A percentile compares a stretch with the other conserved stretches of the same genome.
These are phyloP conservation scores for Stygiomarasmius scandens DNA, from an alignment of 1,284 basidiomycete species.

Conservation along the genomic window DNA sequence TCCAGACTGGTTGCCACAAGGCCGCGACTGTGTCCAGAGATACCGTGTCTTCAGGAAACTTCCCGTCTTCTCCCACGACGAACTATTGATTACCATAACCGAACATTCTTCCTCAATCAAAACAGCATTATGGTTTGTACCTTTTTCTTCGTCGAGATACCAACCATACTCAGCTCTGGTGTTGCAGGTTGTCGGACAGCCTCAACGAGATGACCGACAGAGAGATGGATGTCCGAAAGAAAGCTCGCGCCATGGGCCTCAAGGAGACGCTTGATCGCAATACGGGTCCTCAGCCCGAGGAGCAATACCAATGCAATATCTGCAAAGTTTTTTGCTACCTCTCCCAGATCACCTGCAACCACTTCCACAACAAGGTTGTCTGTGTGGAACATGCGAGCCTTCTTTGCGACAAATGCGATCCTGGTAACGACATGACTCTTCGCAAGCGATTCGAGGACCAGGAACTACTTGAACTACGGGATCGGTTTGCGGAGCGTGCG, in stretches of 20 bases:
- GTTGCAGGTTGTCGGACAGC: constrained; percentile 77
- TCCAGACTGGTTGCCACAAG: constrained; percentile 92
- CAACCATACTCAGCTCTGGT: constrained; percentile 18
- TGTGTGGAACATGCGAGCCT: constrained; percentile 86
- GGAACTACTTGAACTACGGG: constrained; percentile 71
- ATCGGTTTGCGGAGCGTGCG: constrained; percentile 72
- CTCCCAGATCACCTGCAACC: constrained; percentile 85
- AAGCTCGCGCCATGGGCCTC: constrained; percentile 60
- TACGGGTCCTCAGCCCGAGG: constrained; percentile 81
- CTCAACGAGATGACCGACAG: constrained; percentile 89
- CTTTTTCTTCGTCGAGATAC: constrained; percentile 16
- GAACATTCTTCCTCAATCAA: constrained; percentile 92
- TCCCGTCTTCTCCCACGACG: constrained; percentile 98
- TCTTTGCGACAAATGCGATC: constrained; percentile 68
- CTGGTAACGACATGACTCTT: constrained; percentile 59
- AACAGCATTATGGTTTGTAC: constrained; percentile 86
- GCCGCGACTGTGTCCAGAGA: constrained; percentile 84
- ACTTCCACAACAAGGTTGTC: constrained; percentile 71
- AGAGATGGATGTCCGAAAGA: constrained; percentile 73
- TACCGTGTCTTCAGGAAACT: constrained; percentile 90
- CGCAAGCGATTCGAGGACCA: constrained; percentile 84
- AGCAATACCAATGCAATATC: constrained; percentile 91
- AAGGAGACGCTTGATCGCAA: constrained; percentile 66
- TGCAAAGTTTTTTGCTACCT: constrained; percentile 98
- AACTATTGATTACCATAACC: constrained; percentile 93